A percentile compares a stretch with the other conserved stretches of the same genome.
Conservation (phyloP, 23 red algal species). For the Pyropia yezoensis region DNA sequence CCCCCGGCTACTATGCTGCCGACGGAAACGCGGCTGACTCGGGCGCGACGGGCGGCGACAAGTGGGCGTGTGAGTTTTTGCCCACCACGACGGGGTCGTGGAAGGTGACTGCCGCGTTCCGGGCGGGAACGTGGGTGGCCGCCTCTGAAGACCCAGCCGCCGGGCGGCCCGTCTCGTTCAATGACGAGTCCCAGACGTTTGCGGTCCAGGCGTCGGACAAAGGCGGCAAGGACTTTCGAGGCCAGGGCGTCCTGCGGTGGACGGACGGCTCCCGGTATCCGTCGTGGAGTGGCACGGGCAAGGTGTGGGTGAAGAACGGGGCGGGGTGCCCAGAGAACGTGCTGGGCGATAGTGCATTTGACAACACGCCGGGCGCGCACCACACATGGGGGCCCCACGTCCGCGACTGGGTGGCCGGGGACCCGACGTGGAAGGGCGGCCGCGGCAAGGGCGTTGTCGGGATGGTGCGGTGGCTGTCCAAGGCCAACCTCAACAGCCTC, state of each 20-base stretch:
- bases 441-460: conserved; percentile 35
- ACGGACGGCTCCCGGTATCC: conserved; percentile 34
- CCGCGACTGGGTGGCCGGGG: conserved; percentile 36
- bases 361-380: too few species aligned
- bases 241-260: conserved; percentile 31
- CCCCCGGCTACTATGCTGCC: conserved; percentile 44
- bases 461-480: conserved; percentile 29
- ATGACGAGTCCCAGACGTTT: conserved; percentile 15
- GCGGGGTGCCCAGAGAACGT: conserved; percentile 42
- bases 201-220: neutral
- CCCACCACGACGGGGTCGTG: conserved; percentile 12
- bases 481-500: conserved; percentile 17
- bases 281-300: conserved; percentile 15
- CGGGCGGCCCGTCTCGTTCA: conserved; percentile 9
- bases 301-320: conserved; percentile 30
- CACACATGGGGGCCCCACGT: conserved; percentile 16
- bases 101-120: conserved; percentile 24
- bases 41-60: conserved; percentile 12
- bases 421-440: conserved; percentile 25
- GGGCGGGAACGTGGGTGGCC: conserved; percentile 10
- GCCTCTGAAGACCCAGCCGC: neutral
- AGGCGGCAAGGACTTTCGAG: conserved; percentile 12
- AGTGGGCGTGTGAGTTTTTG: conserved; percentile 28
- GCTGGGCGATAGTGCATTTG: conserved; percentile 8
- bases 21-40: conserved; percentile 37